Evolutionary conservation across 2,329 filamentous ascomycete species (phyloP), one percentile per base, ranked within the genome.

Genomic region (Peltaster fructicola): DNA sequence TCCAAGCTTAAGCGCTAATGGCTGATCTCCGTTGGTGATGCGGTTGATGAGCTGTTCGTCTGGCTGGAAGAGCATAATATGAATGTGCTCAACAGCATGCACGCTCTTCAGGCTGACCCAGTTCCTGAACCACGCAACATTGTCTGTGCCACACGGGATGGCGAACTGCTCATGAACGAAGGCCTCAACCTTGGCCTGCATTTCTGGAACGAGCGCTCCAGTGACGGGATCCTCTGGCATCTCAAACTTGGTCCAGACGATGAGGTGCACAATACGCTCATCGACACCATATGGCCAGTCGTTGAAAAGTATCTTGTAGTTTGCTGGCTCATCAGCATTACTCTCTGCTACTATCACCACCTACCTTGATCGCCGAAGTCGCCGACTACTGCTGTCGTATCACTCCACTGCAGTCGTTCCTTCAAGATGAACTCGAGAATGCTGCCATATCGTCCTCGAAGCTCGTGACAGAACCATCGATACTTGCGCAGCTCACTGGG

Each of bases 241-340:
- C 23, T 65, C 61, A 43, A 91, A 92, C 51, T 92, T 92, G 23
- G 78, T 88, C 85, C 85, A 95, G 8, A 92, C 70, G 4, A 92
- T 79, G 3, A 93, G 58, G 47, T 93, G 85, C 9, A 79, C 66
- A 35, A 92, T 84, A 25, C 65, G 61, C 22, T 57, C 45, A 39
- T 88, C 80, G 26, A 93, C 61, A 0, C 80, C 82, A 43, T 93
- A 95, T 1, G 85, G 85, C 79, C 82, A 93, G 59, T 95, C 84
- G 45, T 95, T 95, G 52, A 66, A 68, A 19, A 92, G 50, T 23
- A 91, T 72, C 48, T 71, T 81, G 40, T 73, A 54, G 42, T 88
- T 75, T 22, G 54, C 61, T 61, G 32, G 20, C 17, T 20, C 11
- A 16, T n/a, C 6, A 21, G 21, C 17, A n/a, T 21, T 21, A 10